Percentiles rank a stretch among this genome's conserved stretches.
Evolutionary conservation across 129 eudicot species (phyloP).

Genomic region (Flaveria ramosissima): DNA sequence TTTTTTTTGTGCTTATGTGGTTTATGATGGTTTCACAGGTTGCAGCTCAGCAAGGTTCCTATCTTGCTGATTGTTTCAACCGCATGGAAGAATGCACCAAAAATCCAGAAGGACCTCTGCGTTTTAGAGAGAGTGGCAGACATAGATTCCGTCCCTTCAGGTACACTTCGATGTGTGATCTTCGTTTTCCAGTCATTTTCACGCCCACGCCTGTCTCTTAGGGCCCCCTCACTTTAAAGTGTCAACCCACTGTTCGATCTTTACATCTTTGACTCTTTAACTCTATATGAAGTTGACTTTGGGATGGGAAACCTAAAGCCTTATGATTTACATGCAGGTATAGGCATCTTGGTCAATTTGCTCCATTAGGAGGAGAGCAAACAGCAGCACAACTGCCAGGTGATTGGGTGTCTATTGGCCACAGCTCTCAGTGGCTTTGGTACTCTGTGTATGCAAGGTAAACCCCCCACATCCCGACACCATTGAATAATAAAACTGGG

Average conservation of each 20-base stretch:
- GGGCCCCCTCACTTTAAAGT: background rate
- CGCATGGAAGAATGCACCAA: slow-evolving; percentile 83
- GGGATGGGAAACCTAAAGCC: background rate
- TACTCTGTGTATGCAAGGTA: slow-evolving; percentile 92
- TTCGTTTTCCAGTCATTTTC: background rate
- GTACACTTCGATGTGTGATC: slow-evolving; percentile 28
- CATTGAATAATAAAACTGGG: background rate
- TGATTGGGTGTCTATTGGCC: slow-evolving; percentile 95
- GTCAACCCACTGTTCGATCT: background rate
- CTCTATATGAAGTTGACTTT: background rate
- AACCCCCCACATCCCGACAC: background rate
- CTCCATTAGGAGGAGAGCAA: slow-evolving; percentile 85
- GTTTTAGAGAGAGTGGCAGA: slow-evolving; percentile 77
- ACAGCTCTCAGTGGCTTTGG: slow-evolving; percentile 92
- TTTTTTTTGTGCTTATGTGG: background rate
- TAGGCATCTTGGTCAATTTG: slow-evolving; percentile 86
- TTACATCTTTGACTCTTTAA: background rate
- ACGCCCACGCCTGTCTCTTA: background rate
- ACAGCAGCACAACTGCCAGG: slow-evolving; percentile 94
- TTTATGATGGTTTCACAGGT: slow-evolving; percentile 52
- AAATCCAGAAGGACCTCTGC: slow-evolving; percentile 87
- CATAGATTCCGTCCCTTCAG: slow-evolving; percentile 90
- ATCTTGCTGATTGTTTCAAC: slow-evolving; percentile 85
- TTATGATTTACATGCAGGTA: slow-evolving; percentile 44
- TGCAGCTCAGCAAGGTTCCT: slow-evolving; percentile 93